Conservation (phyloP, 495 filamentous ascomycete species). For the Bombardia bombarda region DNA sequence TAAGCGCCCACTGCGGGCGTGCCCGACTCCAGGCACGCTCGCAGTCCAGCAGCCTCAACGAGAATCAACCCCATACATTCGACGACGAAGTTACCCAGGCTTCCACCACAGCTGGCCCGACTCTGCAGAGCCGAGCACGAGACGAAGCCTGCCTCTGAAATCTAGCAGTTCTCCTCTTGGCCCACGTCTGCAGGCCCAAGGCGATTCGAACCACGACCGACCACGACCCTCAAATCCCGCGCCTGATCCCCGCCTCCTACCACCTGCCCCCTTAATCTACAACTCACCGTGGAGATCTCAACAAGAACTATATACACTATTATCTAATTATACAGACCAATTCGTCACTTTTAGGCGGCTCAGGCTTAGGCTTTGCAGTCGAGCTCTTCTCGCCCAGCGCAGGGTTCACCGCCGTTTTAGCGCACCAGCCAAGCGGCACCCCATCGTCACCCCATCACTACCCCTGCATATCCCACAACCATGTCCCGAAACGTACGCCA, state of each 20-base stretch:
- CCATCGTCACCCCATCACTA: constrained; percentile 3
- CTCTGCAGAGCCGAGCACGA: constrained; percentile 14
- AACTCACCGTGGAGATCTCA: too few relatives aligned
- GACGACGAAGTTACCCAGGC: constrained; percentile 66
- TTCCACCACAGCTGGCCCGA: constrained; percentile 37
- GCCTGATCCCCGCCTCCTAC: constrained; percentile 1
- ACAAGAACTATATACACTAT: not conserved
- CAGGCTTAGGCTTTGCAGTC: not conserved
- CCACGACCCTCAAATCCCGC: constrained; percentile 2
- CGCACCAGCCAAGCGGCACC: constrained; percentile 9
- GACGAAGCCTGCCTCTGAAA: constrained; percentile 29
- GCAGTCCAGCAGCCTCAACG: constrained; percentile 77
- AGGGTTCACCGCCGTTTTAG: constrained; percentile 32
- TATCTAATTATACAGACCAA: not conserved
- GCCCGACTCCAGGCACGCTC: constrained; percentile 39
- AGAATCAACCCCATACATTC: constrained; percentile 58
- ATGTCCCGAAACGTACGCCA: constrained; percentile 49
- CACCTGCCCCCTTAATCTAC: too few relatives aligned
- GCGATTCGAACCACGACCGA: constrained; percentile 1
- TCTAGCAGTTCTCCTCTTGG: constrained; percentile 15
- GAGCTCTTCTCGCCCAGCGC: not conserved
- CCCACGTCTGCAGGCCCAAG: constrained; percentile 11
- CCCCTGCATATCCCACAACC: constrained; percentile 18
- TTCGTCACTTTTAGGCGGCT: too few relatives aligned
- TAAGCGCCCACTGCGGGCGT: constrained; percentile 80